phyloP scores from a whole-genome alignment of 495 filamentous ascomycete genomes.

The Aspergillus homomorphus region DNA sequence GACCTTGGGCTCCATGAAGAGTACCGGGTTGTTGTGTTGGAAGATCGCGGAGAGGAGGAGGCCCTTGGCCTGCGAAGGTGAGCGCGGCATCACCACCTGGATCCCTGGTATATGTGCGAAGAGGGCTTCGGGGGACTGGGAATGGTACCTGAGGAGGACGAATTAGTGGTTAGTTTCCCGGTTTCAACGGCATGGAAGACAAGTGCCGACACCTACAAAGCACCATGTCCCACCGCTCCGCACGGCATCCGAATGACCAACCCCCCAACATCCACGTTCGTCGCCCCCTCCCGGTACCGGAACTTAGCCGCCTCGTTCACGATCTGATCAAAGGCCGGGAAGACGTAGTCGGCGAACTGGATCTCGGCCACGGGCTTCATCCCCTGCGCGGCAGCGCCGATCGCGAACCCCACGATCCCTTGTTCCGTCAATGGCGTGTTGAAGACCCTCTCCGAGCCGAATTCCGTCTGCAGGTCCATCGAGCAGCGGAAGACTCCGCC shows the following conservation, averaged over 20 bases:
- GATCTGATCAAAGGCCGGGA: slow-evolving; percentile 93
- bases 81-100: slow-evolving; percentile 84
- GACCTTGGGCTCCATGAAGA: slow-evolving; percentile 97
- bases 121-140: slow-evolving; percentile 87
- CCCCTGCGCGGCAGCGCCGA: slow-evolving; percentile 84
- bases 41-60: slow-evolving; percentile 76
- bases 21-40: slow-evolving; percentile 78
- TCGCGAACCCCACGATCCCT: slow-evolving; percentile 90
- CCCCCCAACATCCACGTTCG: slow-evolving; percentile 66
- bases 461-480: slow-evolving; percentile 81
- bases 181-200: neutral
- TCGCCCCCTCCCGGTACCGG: slow-evolving; percentile 77
- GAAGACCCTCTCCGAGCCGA: slow-evolving; percentile 87
- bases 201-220: slow-evolving; percentile 54
- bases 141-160: slow-evolving; percentile 63
- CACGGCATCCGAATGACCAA: slow-evolving; percentile 92
- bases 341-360: slow-evolving; percentile 98
- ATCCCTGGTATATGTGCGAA: slow-evolving; percentile 92
- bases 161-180: too few species aligned
- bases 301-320: slow-evolving; percentile 97
- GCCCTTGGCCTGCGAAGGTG: slow-evolving; percentile 89
- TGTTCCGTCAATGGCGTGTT: slow-evolving; percentile 95
- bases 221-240: slow-evolving; percentile 94
- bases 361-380: slow-evolving; percentile 95
- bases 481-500: slow-evolving; percentile 96